These are phyloP conservation scores for Nitzschia palea DNA, from an alignment of 108 stramenopile genomes.

Conservation along the genomic window DNA sequence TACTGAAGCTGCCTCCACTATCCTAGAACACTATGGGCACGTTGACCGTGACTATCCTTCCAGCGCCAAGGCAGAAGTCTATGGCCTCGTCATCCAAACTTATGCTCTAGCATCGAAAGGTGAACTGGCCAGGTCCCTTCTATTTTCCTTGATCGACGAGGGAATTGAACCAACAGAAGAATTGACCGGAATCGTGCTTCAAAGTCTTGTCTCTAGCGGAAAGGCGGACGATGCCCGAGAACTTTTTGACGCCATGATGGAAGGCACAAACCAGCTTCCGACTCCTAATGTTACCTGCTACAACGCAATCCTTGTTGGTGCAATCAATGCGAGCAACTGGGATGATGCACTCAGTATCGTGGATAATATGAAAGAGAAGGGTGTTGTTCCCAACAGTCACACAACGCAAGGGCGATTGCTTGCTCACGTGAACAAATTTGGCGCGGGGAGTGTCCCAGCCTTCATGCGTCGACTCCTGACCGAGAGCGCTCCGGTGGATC, in stretches of 20 bases:
- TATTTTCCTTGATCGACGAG: conserved; percentile 20
- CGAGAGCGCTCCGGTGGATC: conserved; percentile 11
- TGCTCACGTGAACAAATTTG: conserved; percentile 14
- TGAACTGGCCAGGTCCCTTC: conserved; percentile 14
- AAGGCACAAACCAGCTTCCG: background rate
- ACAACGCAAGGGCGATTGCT: conserved; percentile 21
- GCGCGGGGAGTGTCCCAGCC: background rate
- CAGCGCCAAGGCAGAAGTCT: conserved; percentile 9
- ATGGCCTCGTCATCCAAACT: conserved; percentile 13
- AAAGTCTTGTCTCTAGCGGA: conserved; percentile 17
- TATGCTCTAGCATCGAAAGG: conserved; percentile 9
- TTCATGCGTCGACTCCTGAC: conserved; percentile 4
- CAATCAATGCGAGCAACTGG: conserved; percentile 19
- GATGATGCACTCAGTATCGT: conserved; percentile 15
- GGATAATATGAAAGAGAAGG: conserved; percentile 19
- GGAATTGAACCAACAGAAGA: conserved; percentile 20
- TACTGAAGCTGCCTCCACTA: conserved; percentile 3
- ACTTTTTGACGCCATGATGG: conserved; percentile 29
- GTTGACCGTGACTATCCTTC: conserved; percentile 17
- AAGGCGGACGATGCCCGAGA: conserved; percentile 14
- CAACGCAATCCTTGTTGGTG: conserved; percentile 25
- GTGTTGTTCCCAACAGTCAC: conserved; percentile 7
- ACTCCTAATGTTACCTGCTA: conserved; percentile 17
- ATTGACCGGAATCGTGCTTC: conserved; percentile 27
- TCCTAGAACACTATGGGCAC: background rate